Evolutionary conservation across 176 grass and related monocot genomes (phyloP).

Genomic region (Chrysopogon serrulatus): DNA sequence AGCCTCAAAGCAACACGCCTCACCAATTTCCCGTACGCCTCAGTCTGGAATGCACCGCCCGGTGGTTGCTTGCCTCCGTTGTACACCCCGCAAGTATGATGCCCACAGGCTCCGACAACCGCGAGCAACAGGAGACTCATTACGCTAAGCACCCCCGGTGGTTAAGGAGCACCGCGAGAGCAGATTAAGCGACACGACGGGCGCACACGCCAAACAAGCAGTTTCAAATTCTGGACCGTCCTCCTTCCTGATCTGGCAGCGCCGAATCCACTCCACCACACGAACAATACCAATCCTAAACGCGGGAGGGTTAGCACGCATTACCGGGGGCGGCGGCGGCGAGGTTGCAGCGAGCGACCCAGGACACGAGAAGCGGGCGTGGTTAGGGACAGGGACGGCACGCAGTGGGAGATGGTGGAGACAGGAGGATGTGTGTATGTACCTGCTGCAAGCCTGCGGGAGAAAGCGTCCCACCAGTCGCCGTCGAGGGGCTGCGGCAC

Average conservation of each 20-base stretch:
- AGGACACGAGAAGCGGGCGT: neutral
- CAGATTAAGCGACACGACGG: conserved; percentile 17
- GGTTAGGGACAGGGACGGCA: neutral
- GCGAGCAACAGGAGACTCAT: conserved; percentile 26
- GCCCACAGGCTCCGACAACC: neutral
- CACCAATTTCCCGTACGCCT: neutral
- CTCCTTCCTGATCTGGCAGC: conserved; percentile 42
- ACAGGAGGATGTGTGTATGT: conserved; percentile 8
- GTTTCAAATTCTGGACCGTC: conserved; percentile 35
- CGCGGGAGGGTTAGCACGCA: conserved; percentile 20
- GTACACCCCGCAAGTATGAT: neutral
- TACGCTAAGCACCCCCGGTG: neutral
- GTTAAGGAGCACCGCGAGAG: conserved; percentile 18
- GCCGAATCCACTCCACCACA: conserved; percentile 18
- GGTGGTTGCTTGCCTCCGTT: conserved; percentile 16
- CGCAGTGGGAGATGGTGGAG: conserved; percentile 5
- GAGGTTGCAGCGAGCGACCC: conserved; percentile 9
- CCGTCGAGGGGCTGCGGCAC: conserved; percentile 24
- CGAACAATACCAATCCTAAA: conserved; percentile 25
- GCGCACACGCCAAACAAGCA: conserved; percentile 1
- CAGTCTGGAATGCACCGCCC: neutral
- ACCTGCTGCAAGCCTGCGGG: conserved; percentile 73
- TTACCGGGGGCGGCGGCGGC: conserved; percentile 14
- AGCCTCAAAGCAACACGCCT: neutral
- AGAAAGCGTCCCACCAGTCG: conserved; percentile 79